Evolutionary conservation across 2,329 filamentous ascomycete genomes (phyloP).

Genomic region (Sclerotinia sclerotiorum): DNA sequence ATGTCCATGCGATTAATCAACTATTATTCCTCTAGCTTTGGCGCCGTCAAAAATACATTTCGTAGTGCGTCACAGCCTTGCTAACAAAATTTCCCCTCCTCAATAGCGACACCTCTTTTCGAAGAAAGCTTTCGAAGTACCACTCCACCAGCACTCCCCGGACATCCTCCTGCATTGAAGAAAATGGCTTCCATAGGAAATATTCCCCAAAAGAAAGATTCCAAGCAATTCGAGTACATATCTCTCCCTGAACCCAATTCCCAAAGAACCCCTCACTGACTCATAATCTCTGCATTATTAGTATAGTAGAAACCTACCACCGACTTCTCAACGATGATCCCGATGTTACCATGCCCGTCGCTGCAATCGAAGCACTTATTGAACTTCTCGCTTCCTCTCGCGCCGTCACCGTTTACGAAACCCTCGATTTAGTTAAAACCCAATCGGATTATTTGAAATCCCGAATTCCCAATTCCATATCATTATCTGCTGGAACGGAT

Average conservation of each 20-base stretch:
- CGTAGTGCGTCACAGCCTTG: conserved; percentile 24
- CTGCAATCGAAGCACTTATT: conserved; percentile 89
- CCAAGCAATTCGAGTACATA: conserved; percentile 37
- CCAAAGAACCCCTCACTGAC: conserved; percentile 25
- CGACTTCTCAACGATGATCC: conserved; percentile 66
- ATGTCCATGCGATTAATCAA: conserved; percentile 5
- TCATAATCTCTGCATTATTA: conserved; percentile 30
- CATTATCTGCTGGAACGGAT: conserved; percentile 89
- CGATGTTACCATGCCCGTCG: conserved; percentile 92
- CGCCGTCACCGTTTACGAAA: conserved; percentile 89
- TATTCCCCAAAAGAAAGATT: conserved; percentile 29
- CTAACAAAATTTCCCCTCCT: conserved; percentile 26
- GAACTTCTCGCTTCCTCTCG: conserved; percentile 76
- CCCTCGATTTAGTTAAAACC: conserved; percentile 77
- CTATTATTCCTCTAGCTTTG: conserved; percentile 15
- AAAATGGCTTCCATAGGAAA: conserved; percentile 39
- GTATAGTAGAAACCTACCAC: conserved; percentile 65
- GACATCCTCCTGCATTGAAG: conserved; percentile 35
- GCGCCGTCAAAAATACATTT: conserved; percentile 11
- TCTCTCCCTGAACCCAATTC: background rate
- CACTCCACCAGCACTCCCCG: conserved; percentile 37
- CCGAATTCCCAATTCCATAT: conserved; percentile 83
- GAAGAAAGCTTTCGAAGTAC: conserved; percentile 34
- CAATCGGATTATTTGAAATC: conserved; percentile 76
- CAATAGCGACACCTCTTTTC: conserved; percentile 27